Conservation (phyloP, 345 rosid species). For the Syzygium aromaticum region DNA sequence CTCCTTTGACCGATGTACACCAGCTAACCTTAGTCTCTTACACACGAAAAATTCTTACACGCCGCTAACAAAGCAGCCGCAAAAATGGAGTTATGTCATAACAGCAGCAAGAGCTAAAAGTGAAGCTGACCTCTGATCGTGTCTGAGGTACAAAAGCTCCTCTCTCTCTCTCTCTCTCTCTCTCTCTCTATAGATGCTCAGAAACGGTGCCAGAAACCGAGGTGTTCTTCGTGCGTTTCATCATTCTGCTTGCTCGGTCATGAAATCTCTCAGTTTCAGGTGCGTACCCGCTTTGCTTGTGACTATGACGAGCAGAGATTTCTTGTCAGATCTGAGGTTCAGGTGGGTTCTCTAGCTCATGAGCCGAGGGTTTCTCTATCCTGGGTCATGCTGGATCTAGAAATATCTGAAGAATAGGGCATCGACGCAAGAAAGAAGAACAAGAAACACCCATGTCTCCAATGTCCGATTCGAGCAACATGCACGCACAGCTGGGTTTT, state of each 20-base stretch:
- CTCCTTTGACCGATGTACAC: background rate
- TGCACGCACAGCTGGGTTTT: background rate
- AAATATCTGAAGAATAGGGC: slow-evolving; percentile 3
- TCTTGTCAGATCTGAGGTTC: background rate
- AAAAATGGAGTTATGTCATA: background rate
- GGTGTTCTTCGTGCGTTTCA: background rate
- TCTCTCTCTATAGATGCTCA: background rate
- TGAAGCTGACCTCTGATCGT: background rate
- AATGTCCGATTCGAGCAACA: slow-evolving; percentile 19
- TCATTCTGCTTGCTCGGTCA: background rate
- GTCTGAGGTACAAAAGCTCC: background rate
- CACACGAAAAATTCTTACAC: background rate
- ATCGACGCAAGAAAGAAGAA: slow-evolving; percentile 3
- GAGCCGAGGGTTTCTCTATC: background rate
- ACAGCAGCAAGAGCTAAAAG: background rate
- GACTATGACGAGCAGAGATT: background rate
- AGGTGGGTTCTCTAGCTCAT: background rate
- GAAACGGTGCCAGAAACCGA: background rate
- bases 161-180: background rate
- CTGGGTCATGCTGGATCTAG: slow-evolving; percentile 14
- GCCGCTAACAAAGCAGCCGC: background rate
- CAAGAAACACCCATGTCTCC: slow-evolving; percentile 23
- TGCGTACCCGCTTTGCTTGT: background rate
- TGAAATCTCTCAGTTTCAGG: background rate
- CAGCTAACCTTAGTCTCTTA: background rate